These are phyloP conservation scores for Emergomyces pasteurianus DNA, from an alignment of 2,329 filamentous ascomycete species.

Conservation along the genomic window DNA sequence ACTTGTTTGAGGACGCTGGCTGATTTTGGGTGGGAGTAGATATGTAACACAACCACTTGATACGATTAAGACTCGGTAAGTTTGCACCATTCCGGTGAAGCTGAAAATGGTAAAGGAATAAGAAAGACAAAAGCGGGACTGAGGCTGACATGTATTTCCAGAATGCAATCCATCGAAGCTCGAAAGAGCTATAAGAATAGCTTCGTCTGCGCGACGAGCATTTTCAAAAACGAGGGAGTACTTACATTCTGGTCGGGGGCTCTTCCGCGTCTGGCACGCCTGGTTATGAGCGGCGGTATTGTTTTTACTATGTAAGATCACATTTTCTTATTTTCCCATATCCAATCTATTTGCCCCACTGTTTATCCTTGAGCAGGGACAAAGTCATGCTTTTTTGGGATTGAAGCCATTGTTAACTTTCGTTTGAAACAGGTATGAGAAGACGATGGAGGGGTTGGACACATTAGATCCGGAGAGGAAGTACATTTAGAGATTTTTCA, in stretches of 20 bases:
- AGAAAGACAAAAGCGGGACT: background rate
- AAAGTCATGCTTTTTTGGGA: background rate
- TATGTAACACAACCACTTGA: constrained; percentile 60
- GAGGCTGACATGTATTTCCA: constrained; percentile 13
- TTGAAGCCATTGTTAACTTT: constrained; percentile 7
- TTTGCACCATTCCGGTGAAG: constrained; percentile 4
- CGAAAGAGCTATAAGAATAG: constrained; percentile 73
- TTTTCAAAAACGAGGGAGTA: constrained; percentile 80
- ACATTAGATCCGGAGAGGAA: constrained; percentile 67
- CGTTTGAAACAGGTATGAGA: constrained; percentile 56
- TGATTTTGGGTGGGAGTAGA: constrained; percentile 15
- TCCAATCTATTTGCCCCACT: background rate
- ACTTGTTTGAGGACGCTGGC: background rate
- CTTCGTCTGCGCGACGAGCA: constrained; percentile 66
- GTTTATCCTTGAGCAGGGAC: background rate
- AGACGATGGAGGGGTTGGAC: constrained; percentile 82
- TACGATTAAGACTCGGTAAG: constrained; percentile 73
- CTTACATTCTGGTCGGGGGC: constrained; percentile 92
- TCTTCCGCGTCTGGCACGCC: constrained; percentile 65
- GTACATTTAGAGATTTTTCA: constrained; percentile 50
- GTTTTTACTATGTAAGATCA: constrained; percentile 74
- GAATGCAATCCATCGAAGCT: constrained; percentile 95
- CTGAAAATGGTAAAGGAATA: background rate
- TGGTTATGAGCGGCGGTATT: constrained; percentile 88
- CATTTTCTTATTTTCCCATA: constrained; percentile 7